Evolutionary conservation across 768 basidiomycete species (phyloP), one percentile per base, ranked within the genome.

Genomic region (Suillus subaureus): DNA sequence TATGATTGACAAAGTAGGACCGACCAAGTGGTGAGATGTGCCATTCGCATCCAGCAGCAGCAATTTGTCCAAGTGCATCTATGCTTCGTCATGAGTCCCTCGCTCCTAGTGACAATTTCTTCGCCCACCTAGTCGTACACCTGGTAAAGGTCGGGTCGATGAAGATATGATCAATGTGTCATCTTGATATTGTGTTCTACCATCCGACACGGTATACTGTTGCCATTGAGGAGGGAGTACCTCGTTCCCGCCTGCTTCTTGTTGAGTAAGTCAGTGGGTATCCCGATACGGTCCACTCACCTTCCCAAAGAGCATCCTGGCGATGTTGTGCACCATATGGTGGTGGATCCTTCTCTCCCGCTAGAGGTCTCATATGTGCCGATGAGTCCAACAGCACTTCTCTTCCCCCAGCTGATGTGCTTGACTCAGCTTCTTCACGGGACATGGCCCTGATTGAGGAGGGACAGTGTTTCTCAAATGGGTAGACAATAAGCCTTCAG

Each of bases 1-100:
- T 57, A 37, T 39, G 56, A 7, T 57, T 57, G 35, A 57, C 56
- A 15, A 57, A 57, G 33, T 57, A 57, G 15, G 56, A 57, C 56
- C 37, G 56, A 39, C 56, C 37, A 2, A 26, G 37, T 26, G 56
- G 56, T 39, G 56, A 57, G 56, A 57, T 39, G 12, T 57, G 37
- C 56, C 56, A 57, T 57, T 57, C 56, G 35, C 37, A 31, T 52
- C 23, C 58, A 63, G 21, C 47, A 64, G 8, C 5, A 49, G 7
- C 26, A 6, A 28, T 26, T 7, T 28, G 2, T 16, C 51, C 26
- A 4, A 15, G 51, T 18, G 16, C 2, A 37, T 37, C 55, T 57
- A 23, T 37, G 6, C 6, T 56, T 6, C 0, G 2, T 8, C n/a
- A 35, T 37, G 6, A 56, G n/a, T 37, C 11, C 21, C 6, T 37